Conservation (phyloP, 176 grass and related monocot species). For the Carex scoparia region DNA sequence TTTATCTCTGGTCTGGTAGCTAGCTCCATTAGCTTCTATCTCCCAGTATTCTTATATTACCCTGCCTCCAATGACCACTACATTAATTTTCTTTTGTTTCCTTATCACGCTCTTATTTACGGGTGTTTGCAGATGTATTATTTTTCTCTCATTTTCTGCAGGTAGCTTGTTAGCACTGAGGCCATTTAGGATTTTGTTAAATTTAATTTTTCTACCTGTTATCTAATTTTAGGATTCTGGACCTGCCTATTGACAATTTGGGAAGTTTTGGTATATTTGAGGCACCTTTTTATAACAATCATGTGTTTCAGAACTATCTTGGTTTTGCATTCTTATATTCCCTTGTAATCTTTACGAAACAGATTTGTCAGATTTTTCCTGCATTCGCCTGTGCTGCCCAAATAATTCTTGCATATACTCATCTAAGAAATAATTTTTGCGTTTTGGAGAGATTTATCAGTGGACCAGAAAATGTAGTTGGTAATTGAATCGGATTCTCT, state of each 20-base stretch:
- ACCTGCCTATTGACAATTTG: slow-evolving; percentile 2
- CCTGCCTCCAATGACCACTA: slow-evolving; percentile 75
- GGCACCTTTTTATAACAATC: neutral
- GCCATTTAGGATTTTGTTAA: neutral
- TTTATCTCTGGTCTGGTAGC: slow-evolving; percentile 31
- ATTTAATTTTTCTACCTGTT: neutral
- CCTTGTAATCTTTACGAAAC: neutral
- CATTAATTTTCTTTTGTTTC: neutral
- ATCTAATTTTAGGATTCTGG: neutral
- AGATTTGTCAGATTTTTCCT: neutral
- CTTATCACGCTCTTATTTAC: neutral
- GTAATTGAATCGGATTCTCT: too few relatives aligned
- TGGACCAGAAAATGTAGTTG: too few relatives aligned
- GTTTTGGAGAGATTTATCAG: too few relatives aligned
- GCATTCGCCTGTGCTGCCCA: neutral
- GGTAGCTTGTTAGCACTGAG: neutral
- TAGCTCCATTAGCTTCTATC: slow-evolving; percentile 22
- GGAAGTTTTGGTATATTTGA: slow-evolving; percentile 4
- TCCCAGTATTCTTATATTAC: slow-evolving; percentile 28
- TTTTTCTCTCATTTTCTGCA: neutral
- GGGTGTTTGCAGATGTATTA: slow-evolving; percentile 6
- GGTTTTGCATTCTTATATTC: neutral
- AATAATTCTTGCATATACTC: neutral
- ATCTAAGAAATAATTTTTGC: too few relatives aligned
- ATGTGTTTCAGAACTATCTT: neutral